These are phyloP conservation scores for Moelleriella libera DNA, from an alignment of 2,329 filamentous ascomycete genomes.

Conservation along the genomic window DNA sequence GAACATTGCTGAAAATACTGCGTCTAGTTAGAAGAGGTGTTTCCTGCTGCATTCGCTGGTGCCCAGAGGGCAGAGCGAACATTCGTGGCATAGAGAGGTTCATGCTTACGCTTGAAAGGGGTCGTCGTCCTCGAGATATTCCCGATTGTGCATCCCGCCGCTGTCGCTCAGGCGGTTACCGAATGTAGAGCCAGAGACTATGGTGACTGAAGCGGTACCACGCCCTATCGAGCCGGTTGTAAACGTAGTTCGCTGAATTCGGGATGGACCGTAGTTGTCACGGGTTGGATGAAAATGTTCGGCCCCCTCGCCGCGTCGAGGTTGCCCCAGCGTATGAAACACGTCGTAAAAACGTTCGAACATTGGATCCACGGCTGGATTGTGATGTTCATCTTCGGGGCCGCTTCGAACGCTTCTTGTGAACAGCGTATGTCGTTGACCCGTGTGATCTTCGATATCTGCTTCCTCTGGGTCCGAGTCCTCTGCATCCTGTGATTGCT, in stretches of 20 bases:
- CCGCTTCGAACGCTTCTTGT: slow-evolving; percentile 19
- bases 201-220: slow-evolving; percentile 34
- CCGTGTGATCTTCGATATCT: slow-evolving; percentile 41
- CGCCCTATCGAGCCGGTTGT: slow-evolving; percentile 20
- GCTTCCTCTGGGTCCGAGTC: slow-evolving; percentile 45
- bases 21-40: slow-evolving; percentile 2
- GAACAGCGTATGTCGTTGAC: slow-evolving; percentile 25
- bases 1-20: slow-evolving; percentile 32
- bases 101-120: slow-evolving; percentile 34
- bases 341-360: slow-evolving; percentile 29
- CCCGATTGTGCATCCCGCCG: slow-evolving; percentile 4
- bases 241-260: slow-evolving; percentile 23
- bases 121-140: slow-evolving; percentile 11
- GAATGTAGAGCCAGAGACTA: slow-evolving; percentile 24
- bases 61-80: background rate
- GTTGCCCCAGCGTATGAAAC: slow-evolving; percentile 21
- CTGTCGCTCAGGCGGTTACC: slow-evolving; percentile 1
- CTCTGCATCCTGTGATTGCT: slow-evolving; percentile 15
- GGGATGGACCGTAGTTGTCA: slow-evolving; percentile 6
- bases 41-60: too few species aligned
- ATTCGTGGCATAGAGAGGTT: background rate
- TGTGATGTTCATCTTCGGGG: slow-evolving; percentile 12
- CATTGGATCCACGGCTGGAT: slow-evolving; percentile 21
- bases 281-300: background rate
- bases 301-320: slow-evolving; percentile 1